Percentiles rank a stretch among this genome's conserved stretches.
Evolutionary conservation across 2,329 filamentous ascomycete species (phyloP).

Genomic region (Rosellinia necatrix): DNA sequence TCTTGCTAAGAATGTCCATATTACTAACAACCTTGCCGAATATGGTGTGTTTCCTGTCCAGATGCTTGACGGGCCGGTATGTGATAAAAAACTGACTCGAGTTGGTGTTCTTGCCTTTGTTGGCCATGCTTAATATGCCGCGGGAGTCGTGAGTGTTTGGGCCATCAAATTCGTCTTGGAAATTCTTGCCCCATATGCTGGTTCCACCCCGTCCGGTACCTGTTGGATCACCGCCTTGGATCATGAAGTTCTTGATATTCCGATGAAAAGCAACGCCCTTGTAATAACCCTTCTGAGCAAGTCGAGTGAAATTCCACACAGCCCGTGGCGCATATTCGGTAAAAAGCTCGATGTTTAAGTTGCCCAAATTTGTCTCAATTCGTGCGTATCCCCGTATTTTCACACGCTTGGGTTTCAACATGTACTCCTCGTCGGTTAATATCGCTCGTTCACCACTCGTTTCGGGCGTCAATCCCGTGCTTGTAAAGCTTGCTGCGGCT

Average conservation of each 20-base stretch:
- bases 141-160: constrained; percentile 81
- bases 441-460: constrained; percentile 86
- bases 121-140: constrained; percentile 90
- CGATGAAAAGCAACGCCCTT: constrained; percentile 83
- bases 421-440: constrained; percentile 92
- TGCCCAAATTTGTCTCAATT: constrained; percentile 83
- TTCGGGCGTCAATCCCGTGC: constrained; percentile 88
- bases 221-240: constrained; percentile 93
- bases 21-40: constrained; percentile 87
- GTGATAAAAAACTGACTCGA: constrained; percentile 94
- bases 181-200: constrained; percentile 93
- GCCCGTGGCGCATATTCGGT: constrained; percentile 90
- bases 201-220: constrained; percentile 89
- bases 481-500: constrained; percentile 93
- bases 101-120: constrained; percentile 98
- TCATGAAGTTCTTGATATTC: constrained; percentile 96
- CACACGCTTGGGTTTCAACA: constrained; percentile 87
- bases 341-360: constrained; percentile 85
- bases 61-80: constrained; percentile 81
- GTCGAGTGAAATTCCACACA: constrained; percentile 93
- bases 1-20: constrained; percentile 68
- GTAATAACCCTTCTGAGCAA: constrained; percentile 91
- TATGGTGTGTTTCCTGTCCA: constrained; percentile 96
- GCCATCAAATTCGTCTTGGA: constrained; percentile 90
- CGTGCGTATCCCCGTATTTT: constrained; percentile 90